A percentile compares a stretch with the other conserved stretches of the same genome.
These are phyloP conservation scores for Venturia oleaginea DNA, from an alignment of 2,329 filamentous ascomycete genomes.

Conservation along the genomic window DNA sequence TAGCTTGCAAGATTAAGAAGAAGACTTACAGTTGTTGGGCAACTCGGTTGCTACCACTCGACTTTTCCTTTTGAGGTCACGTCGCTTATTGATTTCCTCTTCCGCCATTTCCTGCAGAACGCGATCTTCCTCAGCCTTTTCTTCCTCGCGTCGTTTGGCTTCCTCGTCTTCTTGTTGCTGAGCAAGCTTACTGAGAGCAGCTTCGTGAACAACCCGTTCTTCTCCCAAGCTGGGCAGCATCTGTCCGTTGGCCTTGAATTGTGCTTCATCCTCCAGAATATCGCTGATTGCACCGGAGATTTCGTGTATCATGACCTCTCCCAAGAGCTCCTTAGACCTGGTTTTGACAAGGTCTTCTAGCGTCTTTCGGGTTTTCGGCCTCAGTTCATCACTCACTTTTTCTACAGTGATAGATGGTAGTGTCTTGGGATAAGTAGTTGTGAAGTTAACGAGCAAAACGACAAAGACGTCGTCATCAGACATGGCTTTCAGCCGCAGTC, in stretches of 20 bases:
- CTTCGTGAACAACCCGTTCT: conserved; percentile 76
- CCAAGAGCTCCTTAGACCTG: conserved; percentile 55
- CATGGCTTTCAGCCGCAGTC: conserved; percentile 65
- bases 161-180: conserved; percentile 34
- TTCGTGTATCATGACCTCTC: conserved; percentile 57
- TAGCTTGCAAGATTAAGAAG: conserved; percentile 25
- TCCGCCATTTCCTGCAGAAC: conserved; percentile 62
- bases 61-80: conserved; percentile 55
- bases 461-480: conserved; percentile 63
- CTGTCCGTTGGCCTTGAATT: conserved; percentile 48
- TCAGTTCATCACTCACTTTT: conserved; percentile 54
- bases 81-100: conserved; percentile 60
- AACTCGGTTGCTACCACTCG: conserved; percentile 25
- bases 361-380: conserved; percentile 61
- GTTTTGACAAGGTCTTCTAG: conserved; percentile 60
- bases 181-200: conserved; percentile 53
- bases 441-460: conserved; percentile 69
- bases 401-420: conserved; percentile 58
- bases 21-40: conserved; percentile 22
- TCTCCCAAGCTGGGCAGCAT: conserved; percentile 80
- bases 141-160: conserved; percentile 33
- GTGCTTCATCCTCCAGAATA: conserved; percentile 58
- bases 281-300: conserved; percentile 53
- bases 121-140: conserved; percentile 58
- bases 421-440: conserved; percentile 84